Base-by-base conservation (phyloP, 495 filamentous ascomycete genomes). In the Lasiosphaeriaceae sp. region DNA sequence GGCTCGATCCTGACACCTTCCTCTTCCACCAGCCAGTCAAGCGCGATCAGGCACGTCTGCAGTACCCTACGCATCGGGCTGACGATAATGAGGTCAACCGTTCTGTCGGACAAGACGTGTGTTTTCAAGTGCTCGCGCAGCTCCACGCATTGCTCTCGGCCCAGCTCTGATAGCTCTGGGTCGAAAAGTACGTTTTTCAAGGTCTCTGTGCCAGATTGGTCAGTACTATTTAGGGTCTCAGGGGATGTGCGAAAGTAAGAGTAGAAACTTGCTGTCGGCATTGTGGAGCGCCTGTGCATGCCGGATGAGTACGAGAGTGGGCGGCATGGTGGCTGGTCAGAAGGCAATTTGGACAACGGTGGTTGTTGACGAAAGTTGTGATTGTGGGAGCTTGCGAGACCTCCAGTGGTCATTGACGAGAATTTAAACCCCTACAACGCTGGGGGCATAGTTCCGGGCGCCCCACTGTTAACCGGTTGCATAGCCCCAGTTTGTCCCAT, bases 251-350 rank as follows among this genome's bases (percentile, higher is more conserved):
- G 6, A 17, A 7, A 17, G 35, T 51, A 29, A 22, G 3, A 20
- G 1, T 39, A 52, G 50, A 34, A 19, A 69, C 72, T 67, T 62
- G 74, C 72, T 67, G 20, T 64, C 54, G 21, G 61, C 69, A 64
- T 83, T 84, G 64, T 83, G 82, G 11, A 75, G 65, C 5, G 80
- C 82, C 66, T 86, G 71, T 29, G 80, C 82, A 60, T 86, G 82
- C 37, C 83, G 75, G 41, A 85, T 76, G 8, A 85, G 72, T 61
- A 85, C 80, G 16, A 84, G 58, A 0, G 77, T 83, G 2, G 82
- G 81, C 48, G 82, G 67, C 82, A 85, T 85, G n/a, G n/a, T n/a
- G n/a, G n/a, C n/a, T n/a, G n/a, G n/a, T n/a, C n/a, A n/a, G n/a
- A n/a, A n/a, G n/a, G n/a, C n/a, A n/a, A n/a, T 31, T 31, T 9